Evolutionary conservation across 257 asterid genomes (phyloP).

Genomic region (Nicotiana tabacum): DNA sequence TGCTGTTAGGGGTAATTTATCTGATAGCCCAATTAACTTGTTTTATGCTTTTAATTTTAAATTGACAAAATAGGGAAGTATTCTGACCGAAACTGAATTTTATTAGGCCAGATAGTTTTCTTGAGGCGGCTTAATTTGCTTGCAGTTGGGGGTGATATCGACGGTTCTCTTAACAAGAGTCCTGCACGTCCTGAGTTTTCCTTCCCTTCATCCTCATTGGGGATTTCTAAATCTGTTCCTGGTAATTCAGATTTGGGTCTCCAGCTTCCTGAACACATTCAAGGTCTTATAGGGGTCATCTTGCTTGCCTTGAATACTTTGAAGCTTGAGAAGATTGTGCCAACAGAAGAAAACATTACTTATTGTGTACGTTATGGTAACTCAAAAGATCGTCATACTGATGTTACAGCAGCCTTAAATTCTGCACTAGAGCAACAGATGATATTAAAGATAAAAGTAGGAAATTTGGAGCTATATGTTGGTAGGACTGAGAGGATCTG

Average conservation of each 20-base stretch:
- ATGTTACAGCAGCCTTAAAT: conserved; percentile 37
- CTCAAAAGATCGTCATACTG: conserved; percentile 27
- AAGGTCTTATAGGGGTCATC: conserved; percentile 33
- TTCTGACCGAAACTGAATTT: conserved; percentile 1
- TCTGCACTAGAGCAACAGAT: conserved; percentile 35
- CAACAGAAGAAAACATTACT: conserved; percentile 41
- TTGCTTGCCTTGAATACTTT: conserved; percentile 38
- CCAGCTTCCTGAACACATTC: conserved; percentile 21
- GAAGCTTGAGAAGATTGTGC: conserved; percentile 42
- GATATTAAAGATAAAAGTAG: conserved; percentile 30
- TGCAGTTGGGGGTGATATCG: not conserved
- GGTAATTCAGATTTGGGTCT: conserved; percentile 12
- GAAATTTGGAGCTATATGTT: conserved; percentile 29
- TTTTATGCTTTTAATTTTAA: conserved; percentile 1
- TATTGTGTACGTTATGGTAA: conserved; percentile 50
- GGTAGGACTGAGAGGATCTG: conserved; percentile 36
- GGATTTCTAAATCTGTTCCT: not conserved
- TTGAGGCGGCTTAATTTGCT: not conserved
- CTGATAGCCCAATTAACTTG: not conserved
- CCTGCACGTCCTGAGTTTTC: not conserved
- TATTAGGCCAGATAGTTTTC: not conserved
- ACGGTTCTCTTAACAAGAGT: conserved; percentile 6
- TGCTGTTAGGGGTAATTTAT: conserved; percentile 3
- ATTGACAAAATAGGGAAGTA: not conserved
- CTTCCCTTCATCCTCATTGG: conserved; percentile 7